Conservation (phyloP, 2,329 filamentous ascomycete genomes). For the Fusarium sarcochroum region DNA sequence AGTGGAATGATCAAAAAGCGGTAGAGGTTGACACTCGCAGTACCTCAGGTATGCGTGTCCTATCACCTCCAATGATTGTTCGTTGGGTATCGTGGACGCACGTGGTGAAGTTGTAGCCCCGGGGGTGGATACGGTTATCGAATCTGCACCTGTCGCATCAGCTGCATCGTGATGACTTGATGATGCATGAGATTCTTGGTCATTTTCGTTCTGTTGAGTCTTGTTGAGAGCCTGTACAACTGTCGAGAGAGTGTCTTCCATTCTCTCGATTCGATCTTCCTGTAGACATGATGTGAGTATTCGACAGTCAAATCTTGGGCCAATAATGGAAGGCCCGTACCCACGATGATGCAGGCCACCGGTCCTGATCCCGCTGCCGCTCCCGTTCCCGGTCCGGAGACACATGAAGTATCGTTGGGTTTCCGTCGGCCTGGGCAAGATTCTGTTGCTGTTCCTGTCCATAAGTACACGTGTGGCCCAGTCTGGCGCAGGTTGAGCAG, state of each 20-base stretch:
- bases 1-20: constrained; percentile 7
- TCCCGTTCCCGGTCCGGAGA: not conserved
- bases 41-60: constrained; percentile 10
- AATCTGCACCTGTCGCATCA: not conserved
- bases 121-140: not conserved
- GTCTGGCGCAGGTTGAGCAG: constrained; percentile 13
- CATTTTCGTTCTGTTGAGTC: not conserved
- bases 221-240: not conserved
- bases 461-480: constrained; percentile 9
- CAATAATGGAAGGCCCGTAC: not conserved
- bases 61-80: not conserved
- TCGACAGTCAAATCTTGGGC: not conserved
- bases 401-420: not conserved
- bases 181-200: not conserved
- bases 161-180: not conserved
- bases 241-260: constrained; percentile 1
- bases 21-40: constrained; percentile 23
- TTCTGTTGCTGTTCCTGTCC: not conserved
- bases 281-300: not conserved
- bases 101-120: not conserved
- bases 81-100: not conserved
- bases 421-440: not conserved
- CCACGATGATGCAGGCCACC: not conserved
- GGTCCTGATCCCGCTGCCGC: not conserved
- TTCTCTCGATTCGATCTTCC: not conserved